These are phyloP conservation scores for Whalleya microplaca DNA, from an alignment of 2,329 filamentous ascomycete genomes.

Conservation along the genomic window DNA sequence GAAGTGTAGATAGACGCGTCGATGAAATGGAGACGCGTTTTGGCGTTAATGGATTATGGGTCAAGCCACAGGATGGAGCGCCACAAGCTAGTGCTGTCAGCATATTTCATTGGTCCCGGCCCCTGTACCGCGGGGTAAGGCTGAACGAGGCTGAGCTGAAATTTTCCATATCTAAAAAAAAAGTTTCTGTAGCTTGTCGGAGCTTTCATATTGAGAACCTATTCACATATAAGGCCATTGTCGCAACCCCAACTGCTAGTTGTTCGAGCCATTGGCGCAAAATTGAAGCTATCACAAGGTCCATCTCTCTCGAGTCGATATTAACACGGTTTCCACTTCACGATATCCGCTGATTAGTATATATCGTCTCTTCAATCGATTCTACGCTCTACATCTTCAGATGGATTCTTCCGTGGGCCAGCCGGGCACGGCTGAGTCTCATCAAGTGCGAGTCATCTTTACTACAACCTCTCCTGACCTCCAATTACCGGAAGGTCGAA, in stretches of 20 bases:
- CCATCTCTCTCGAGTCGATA: not conserved
- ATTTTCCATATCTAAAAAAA: slow-evolving; percentile 15
- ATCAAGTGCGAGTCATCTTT: slow-evolving; percentile 70
- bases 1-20: slow-evolving; percentile 17
- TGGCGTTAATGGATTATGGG: slow-evolving; percentile 41
- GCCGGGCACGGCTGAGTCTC: slow-evolving; percentile 33
- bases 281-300: slow-evolving; percentile 1
- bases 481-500: slow-evolving; percentile 64
- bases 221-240: not conserved
- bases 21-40: slow-evolving; percentile 35
- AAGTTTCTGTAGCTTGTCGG: not conserved
- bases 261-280: slow-evolving; percentile 10
- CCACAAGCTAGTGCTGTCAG: slow-evolving; percentile 1
- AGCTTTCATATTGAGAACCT: not conserved
- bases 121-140: slow-evolving; percentile 36
- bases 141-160: slow-evolving; percentile 24
- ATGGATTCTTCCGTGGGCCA: slow-evolving; percentile 34
- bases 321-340: not conserved
- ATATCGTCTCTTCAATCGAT: not conserved
- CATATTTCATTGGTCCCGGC: slow-evolving; percentile 23
- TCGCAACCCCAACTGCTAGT: slow-evolving; percentile 13
- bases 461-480: slow-evolving; percentile 65
- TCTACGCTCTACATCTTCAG: not conserved
- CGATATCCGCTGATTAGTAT: too few relatives aligned
- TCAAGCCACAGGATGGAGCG: not conserved